phyloP scores from a whole-genome alignment of 768 basidiomycete genomes.

The Tubosaeta brunneosetosa region DNA sequence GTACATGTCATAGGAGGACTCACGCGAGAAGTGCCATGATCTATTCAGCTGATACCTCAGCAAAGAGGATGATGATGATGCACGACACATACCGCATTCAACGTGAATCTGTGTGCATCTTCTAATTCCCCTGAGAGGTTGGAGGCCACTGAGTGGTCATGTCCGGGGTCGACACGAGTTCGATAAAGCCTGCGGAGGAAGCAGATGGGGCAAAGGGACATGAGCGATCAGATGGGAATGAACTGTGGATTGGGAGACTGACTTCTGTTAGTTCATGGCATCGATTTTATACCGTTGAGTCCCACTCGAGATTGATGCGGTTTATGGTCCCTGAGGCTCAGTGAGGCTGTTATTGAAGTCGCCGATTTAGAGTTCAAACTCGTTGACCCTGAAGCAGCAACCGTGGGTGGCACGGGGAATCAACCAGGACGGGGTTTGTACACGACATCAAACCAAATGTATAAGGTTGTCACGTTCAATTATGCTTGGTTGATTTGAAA shows the following conservation, averaged over 20 bases:
- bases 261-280: no score
- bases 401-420: conserved; percentile 91
- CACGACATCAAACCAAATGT: conserved; percentile 74
- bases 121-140: conserved; percentile 7
- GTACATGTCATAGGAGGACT: no score
- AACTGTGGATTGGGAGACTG: no score
- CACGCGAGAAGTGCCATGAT: conserved; percentile 17
- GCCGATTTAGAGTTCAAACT: no score
- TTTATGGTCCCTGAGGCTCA: no score
- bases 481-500: conserved; percentile 30
- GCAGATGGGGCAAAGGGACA: background rate
- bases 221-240: no score
- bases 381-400: no score
- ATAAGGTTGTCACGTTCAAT: conserved; percentile 31
- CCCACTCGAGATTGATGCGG: no score
- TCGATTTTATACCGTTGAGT: no score
- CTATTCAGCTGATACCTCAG: background rate
- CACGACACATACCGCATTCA: conserved; percentile 12
- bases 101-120: conserved; percentile 10
- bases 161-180: background rate
- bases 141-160: background rate
- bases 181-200: background rate
- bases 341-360: no score
- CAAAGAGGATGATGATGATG: no score
- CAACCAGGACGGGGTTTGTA: conserved; percentile 83